A percentile compares a stretch with the other conserved stretches of the same genome.
phyloP scores from a whole-genome alignment of 2,329 filamentous ascomycete species.

The Dryadomyces sulphureus region DNA sequence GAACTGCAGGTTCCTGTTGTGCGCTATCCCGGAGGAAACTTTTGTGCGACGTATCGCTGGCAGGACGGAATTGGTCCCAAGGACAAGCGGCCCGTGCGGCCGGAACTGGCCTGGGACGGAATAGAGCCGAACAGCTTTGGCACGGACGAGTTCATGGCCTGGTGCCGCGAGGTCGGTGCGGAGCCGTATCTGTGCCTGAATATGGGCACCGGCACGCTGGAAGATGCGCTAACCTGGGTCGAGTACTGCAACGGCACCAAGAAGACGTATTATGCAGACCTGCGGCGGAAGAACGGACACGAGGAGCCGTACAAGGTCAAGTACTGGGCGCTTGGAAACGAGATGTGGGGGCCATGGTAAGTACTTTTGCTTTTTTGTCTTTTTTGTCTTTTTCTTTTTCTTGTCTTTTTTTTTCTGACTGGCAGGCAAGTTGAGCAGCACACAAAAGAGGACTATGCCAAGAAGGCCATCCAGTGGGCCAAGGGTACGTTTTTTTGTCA shows the following conservation, averaged over 20 bases:
- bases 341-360: slow-evolving; percentile 41
- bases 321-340: slow-evolving; percentile 78
- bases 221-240: slow-evolving; percentile 55
- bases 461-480: slow-evolving; percentile 55
- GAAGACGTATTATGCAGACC: slow-evolving; percentile 69
- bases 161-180: slow-evolving; percentile 57
- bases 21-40: slow-evolving; percentile 73
- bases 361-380: too few relatives aligned
- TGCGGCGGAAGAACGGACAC: slow-evolving; percentile 60
- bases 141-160: slow-evolving; percentile 75
- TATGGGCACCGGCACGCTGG: slow-evolving; percentile 57
- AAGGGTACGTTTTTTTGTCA: slow-evolving; percentile 23
- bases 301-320: slow-evolving; percentile 67
- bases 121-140: slow-evolving; percentile 68
- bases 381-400: background rate
- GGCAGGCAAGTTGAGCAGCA: slow-evolving; percentile 47
- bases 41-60: slow-evolving; percentile 77
- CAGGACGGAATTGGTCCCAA: slow-evolving; percentile 63
- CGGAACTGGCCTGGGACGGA: slow-evolving; percentile 67
- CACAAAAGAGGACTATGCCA: slow-evolving; percentile 55
- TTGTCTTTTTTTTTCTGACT: slow-evolving; percentile 15
- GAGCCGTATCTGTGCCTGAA: slow-evolving; percentile 72
- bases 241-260: slow-evolving; percentile 75
- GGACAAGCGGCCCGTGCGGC: slow-evolving; percentile 49
- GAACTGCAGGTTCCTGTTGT: slow-evolving; percentile 65